Evolutionary conservation across 495 filamentous ascomycete species (phyloP).

Genomic region (Glarea lozoyensis): DNA sequence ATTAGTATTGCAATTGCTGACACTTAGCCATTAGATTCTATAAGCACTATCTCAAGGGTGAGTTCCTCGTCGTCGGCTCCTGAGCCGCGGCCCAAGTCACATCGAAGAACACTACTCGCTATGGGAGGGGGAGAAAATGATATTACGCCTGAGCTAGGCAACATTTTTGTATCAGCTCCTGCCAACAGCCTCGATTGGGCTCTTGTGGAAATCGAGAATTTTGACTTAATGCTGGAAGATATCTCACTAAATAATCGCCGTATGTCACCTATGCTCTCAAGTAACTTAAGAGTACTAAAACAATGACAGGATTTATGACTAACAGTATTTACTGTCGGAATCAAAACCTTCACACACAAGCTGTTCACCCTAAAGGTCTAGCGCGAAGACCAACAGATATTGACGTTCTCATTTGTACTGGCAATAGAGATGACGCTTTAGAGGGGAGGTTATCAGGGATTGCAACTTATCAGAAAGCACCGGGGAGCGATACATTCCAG

Average conservation of each 20-base stretch:
- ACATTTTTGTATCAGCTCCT: conserved; percentile 1
- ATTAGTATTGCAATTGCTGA: no score
- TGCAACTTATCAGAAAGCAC: not conserved
- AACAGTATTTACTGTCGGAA: conserved; percentile 3
- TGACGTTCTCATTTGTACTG: conserved; percentile 1
- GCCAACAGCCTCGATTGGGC: conserved; percentile 1
- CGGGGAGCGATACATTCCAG: not conserved
- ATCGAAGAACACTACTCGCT: not conserved
- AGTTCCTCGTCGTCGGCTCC: not conserved
- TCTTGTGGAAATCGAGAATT: conserved; percentile 4
- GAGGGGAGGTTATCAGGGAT: not conserved
- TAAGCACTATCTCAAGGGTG: not conserved
- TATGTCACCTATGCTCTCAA: not conserved
- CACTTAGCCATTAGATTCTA: no score
- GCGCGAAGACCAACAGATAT: not conserved
- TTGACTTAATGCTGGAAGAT: conserved; percentile 1
- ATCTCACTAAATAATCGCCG: conserved; percentile 1
- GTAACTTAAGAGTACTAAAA: not conserved
- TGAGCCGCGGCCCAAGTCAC: not conserved
- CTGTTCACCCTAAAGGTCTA: conserved; percentile 1
- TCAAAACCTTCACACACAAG: not conserved
- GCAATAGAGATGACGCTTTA: conserved; percentile 1
- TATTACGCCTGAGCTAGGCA: not conserved
- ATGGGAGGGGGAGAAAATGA: not conserved
- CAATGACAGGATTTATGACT: not conserved